Base-by-base conservation (phyloP, 2,329 filamentous ascomycete species). In the Hypoxylon sp. region DNA sequence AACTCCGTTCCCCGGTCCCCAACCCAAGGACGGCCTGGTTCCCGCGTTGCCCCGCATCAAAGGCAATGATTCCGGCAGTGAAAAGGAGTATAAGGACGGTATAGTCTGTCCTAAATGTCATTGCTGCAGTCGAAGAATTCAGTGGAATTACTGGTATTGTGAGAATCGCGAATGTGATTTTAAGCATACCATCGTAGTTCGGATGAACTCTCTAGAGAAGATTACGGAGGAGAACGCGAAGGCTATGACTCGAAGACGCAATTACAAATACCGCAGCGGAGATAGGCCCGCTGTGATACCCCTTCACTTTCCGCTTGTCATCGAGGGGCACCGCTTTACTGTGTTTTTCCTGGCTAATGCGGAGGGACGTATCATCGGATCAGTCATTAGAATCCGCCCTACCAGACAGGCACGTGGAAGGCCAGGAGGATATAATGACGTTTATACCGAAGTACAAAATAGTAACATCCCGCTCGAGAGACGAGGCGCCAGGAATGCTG, bases 101-200 rank as follows among this genome's bases (percentile, higher is more conserved):
- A 86, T 93, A 50, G 86, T 91, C 1, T 94, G 92, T 71, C 88
- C 87, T 0, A 65, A 79, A 1, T 94, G 92, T 69, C 80, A 82
- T 0, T 84, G 87, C 43, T 92, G 91, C 72, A 88, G 84, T 45
- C 83, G 87, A 2, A 84, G 91, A 0, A 80, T 85, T 13, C 77
- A 83, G 23, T 94, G 90, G 89, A 79, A 78, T 4, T 82, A 84
- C 1, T 93, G 90, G 90, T 77, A 80, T 25, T 94, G 91, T 65
- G 80, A 84, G 46, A 86, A 83, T 13, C 68, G 70, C 0, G 72
- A 71, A 0, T 92, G 89, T 71, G 75, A 74, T 1, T 91, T 84
- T 52, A 75, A 73, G 10, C 78, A 84, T 38, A 66, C 69, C 1
- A 68, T 81, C 70, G 5, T 73, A 63, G 63, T 80, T 10, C 57